phyloP scores from a whole-genome alignment of 116 monocot species.

The Papilionanthe hybrid region DNA sequence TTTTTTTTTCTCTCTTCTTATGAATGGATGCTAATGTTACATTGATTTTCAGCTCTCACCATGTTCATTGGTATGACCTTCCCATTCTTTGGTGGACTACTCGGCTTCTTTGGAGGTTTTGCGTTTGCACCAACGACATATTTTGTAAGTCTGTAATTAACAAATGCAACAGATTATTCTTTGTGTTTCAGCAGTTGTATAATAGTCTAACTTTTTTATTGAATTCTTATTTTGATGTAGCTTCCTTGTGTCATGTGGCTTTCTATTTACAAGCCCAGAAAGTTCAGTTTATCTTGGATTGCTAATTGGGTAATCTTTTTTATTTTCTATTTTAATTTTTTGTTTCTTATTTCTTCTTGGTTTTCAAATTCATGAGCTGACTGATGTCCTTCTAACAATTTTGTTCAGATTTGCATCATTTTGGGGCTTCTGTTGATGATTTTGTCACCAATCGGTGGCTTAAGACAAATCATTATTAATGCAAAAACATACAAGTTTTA shows the following conservation, averaged over 20 bases:
- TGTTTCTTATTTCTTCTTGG: background rate
- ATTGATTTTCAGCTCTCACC: conserved; percentile 32
- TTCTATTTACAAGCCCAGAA: conserved; percentile 32
- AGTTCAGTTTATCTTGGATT: conserved; percentile 34
- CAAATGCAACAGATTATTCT: too few species aligned
- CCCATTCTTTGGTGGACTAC: conserved; percentile 70
- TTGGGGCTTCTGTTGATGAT: conserved; percentile 33
- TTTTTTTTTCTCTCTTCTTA: background rate
- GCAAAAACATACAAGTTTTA: conserved; percentile 38
- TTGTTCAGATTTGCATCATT: conserved; percentile 36
- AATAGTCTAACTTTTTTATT: background rate
- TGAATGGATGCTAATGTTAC: background rate
- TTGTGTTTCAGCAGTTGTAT: too few species aligned
- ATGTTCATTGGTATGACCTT: conserved; percentile 51
- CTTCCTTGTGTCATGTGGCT: conserved; percentile 77
- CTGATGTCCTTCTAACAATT: background rate
- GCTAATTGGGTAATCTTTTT: conserved; percentile 32
- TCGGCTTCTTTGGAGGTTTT: conserved; percentile 76
- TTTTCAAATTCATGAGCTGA: background rate
- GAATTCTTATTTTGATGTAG: conserved; percentile 12
- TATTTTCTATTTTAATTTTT: background rate
- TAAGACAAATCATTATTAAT: conserved; percentile 27
- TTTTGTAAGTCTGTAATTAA: conserved; percentile 33
- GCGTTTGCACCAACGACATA: conserved; percentile 78
- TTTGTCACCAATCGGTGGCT: conserved; percentile 36